These are phyloP conservation scores for Phaeomoniella chlamydospora DNA, from an alignment of 2,329 filamentous ascomycete species.

Conservation along the genomic window DNA sequence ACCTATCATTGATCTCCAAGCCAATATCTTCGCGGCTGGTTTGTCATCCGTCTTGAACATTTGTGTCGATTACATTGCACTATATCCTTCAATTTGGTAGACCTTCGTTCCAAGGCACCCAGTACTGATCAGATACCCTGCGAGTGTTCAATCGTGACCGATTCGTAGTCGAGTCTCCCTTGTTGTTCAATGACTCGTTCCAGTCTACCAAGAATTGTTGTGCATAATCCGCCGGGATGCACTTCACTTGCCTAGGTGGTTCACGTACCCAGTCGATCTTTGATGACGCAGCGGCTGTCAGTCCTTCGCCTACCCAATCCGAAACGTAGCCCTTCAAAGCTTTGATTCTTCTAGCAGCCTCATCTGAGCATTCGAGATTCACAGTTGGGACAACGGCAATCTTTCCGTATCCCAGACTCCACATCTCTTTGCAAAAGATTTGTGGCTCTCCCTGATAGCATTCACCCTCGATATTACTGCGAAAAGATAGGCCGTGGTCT, in stretches of 20 bases:
- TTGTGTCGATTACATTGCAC: too few species aligned
- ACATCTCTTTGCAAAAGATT: slow-evolving; percentile 44
- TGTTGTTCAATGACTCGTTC: neutral
- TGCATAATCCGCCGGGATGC: slow-evolving; percentile 4
- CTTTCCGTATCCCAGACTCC: slow-evolving; percentile 32
- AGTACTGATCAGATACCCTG: too few species aligned
- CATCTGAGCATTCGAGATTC: slow-evolving; percentile 40
- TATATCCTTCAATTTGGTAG: too few species aligned
- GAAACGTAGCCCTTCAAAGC: slow-evolving; percentile 33
- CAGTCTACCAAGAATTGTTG: neutral
- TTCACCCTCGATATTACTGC: slow-evolving; percentile 24
- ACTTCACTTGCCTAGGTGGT: slow-evolving; percentile 12
- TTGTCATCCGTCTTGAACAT: too few species aligned
- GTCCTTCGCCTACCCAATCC: slow-evolving; percentile 3
- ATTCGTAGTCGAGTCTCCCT: too few species aligned
- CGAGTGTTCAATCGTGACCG: too few species aligned
- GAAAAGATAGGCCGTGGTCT: slow-evolving; percentile 29
- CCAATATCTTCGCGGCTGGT: too few species aligned
- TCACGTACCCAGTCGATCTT: slow-evolving; percentile 10
- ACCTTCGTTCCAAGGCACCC: too few species aligned
- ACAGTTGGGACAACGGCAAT: slow-evolving; percentile 43
- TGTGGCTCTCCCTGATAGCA: slow-evolving; percentile 41
- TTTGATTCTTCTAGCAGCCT: slow-evolving; percentile 32
- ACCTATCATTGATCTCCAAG: too few species aligned
- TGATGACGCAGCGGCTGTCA: slow-evolving; percentile 2